phyloP scores from a whole-genome alignment of 2,329 filamentous ascomycete genomes.

The Aspergillus tanneri region DNA sequence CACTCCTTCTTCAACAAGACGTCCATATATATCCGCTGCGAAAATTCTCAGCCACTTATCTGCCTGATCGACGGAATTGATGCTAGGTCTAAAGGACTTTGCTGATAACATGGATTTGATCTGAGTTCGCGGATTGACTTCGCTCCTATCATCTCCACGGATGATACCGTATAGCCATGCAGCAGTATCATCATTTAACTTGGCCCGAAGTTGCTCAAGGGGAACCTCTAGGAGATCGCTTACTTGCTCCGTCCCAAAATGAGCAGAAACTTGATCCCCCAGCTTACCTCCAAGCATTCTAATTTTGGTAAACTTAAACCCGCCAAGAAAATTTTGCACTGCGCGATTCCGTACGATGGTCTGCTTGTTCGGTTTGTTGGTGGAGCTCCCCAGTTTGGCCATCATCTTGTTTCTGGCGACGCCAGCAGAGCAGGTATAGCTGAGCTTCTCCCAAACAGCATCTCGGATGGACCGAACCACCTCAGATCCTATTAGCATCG shows the following conservation, averaged over 20 bases:
- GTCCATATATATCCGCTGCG: constrained; percentile 82
- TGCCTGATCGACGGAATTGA: constrained; percentile 75
- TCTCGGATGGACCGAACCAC: constrained; percentile 76
- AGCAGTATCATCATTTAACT: constrained; percentile 79
- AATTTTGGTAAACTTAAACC: constrained; percentile 93
- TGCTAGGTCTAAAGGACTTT: constrained; percentile 86
- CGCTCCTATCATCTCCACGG: constrained; percentile 79
- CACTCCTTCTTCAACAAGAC: constrained; percentile 86
- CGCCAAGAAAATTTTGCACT: constrained; percentile 71
- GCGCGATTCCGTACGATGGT: constrained; percentile 90
- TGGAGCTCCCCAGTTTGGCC: constrained; percentile 85
- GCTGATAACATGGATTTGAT: constrained; percentile 98
- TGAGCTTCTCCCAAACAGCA: constrained; percentile 66
- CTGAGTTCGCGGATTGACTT: constrained; percentile 85
- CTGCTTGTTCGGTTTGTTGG: constrained; percentile 92
- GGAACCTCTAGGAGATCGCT: constrained; percentile 71
- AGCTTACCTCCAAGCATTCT: constrained; percentile 93
- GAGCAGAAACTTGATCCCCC: constrained; percentile 78
- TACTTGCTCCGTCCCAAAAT: constrained; percentile 77
- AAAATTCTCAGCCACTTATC: constrained; percentile 88
- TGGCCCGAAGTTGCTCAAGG: constrained; percentile 72
- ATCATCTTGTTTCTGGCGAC: constrained; percentile 92
- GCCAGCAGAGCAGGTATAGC: constrained; percentile 90
- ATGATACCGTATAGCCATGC: constrained; percentile 82
- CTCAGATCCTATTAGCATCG: constrained; percentile 80